Base-by-base conservation (phyloP, 768 basidiomycete genomes). In the Pulveroboletus sp. region DNA sequence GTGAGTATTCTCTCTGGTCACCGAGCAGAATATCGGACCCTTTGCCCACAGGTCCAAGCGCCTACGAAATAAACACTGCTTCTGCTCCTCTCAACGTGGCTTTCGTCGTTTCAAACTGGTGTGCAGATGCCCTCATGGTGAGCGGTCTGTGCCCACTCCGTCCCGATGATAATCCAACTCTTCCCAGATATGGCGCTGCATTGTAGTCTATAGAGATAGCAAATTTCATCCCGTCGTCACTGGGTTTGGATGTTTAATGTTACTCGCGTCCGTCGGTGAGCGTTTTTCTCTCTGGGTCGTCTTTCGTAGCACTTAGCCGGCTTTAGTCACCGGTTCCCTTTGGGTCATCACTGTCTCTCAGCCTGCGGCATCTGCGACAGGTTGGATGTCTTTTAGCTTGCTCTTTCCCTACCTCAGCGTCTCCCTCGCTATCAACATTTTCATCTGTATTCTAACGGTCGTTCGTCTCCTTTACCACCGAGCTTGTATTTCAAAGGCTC, bases 401-500 rank as follows among this genome's bases (percentile, higher is more conserved):
- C 67, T 67, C 20, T 61, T 68, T 36, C 69, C 69, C 0, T 69
- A 64, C 35, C 51, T 68, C 42, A 58, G 58, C 8, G 59, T 71
- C 17, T 70, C 70, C 9, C 60, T 70, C 21, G 57, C 56, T 17
- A 65, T 62, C 56, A 70, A 69, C 27, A 50, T 71, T 43, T 12
- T 63, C 51, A 53, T 69, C 27, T 67, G 64, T 23, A 44, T 63
- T 10, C 47, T 69, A 7, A 70, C 66, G 1, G 67, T 67, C 43
- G 1, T 58, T 7, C 70, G 70, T 16, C 48, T 70, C 9, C 43
- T 71, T 3, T 60, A 63, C 36, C 67, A 65, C 47, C 57, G 64
- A 33, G 43, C 53, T 20, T 58, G 54, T 44, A 58, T 62, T 41
- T 55, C 57, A 21, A 61, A 27, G 24, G 59, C 49, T 31, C 64